phyloP scores from a whole-genome alignment of 2,329 filamentous ascomycete species.

The Myriosclerotinia curreyana region DNA sequence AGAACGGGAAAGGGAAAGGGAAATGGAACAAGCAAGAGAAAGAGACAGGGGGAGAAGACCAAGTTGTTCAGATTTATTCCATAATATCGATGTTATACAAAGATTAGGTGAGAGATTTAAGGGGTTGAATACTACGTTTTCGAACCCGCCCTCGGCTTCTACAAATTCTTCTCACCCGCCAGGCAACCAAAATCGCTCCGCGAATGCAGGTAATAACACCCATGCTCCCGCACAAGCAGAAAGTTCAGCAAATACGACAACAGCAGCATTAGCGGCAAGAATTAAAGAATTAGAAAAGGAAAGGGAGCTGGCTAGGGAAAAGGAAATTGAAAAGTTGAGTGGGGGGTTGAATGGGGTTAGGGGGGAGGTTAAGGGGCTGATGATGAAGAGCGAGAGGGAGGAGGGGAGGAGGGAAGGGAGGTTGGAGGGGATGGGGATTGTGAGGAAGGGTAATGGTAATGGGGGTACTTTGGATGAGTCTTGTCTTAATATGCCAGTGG shows the following conservation, averaged over 20 bases:
- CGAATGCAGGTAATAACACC: neutral
- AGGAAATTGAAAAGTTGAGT: neutral
- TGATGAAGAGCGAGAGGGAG: slow-evolving; percentile 5
- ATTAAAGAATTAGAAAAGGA: slow-evolving; percentile 7
- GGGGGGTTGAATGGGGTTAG: slow-evolving; percentile 4
- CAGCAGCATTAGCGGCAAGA: neutral
- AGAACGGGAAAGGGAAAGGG: neutral
- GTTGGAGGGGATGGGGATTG: neutral
- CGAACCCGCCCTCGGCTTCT: neutral
- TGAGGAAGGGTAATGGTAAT: too few species aligned
- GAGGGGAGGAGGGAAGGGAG: slow-evolving; percentile 6
- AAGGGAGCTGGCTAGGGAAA: neutral
- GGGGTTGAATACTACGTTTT: neutral
- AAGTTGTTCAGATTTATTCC: slow-evolving; percentile 11
- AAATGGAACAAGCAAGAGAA: neutral
- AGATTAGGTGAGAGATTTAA: slow-evolving; percentile 14
- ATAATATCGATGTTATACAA: slow-evolving; percentile 9
- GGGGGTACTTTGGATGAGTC: neutral
- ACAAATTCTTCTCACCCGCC: neutral
- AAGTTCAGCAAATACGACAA: neutral
- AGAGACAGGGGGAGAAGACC: slow-evolving; percentile 2
- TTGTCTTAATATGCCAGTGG: neutral
- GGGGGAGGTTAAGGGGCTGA: neutral
- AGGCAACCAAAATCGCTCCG: neutral
- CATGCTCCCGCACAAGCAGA: neutral